Base-by-base conservation (phyloP, 75 land plant genomes). In the Chamaecyparis obtusa region DNA sequence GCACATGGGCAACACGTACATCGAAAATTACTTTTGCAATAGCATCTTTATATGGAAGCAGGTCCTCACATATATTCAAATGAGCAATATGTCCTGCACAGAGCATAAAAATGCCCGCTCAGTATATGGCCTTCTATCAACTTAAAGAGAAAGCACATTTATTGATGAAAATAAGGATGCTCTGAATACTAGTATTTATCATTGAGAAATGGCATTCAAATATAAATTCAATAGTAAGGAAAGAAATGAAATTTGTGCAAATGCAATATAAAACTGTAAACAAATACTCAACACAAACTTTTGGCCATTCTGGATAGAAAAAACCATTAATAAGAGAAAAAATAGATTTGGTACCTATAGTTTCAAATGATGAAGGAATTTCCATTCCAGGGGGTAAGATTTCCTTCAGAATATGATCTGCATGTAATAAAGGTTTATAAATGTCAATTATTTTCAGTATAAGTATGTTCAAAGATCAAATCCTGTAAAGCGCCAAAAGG, bases 21-120 rank as follows among this genome's bases (percentile, higher is more conserved):
- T 98, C 99, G 90, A 92, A 94, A 35, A 98, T 94, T 88, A 98
- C 99, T 81, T 89, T 92, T 43, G 96, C 98, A 89, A 98, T 96
- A 46, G 91, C 87, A 88, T 95, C 88, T 87, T 95, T 96, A 88
- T 91, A 96, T 1, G 93, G 94, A 71, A 96, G 95, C 37, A 95
- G 86, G 11, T 96, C 95, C 44, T 90, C 97, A 14, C 90, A 87
- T 55, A 98, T 90, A 87, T 98, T 98, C 64, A 98, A 92, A 89
- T 98, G 99, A 41, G 99, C 99, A 90, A 98, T 92, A 87, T 98
- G 98, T 51, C 99, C 99, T 96, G 99, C 87, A 93, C 9, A 48
- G 60, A 80, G 43, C 17, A 14, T 4, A 37, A 87, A 54, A 60
- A 13, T 16, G 75, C 2, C 49, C 27, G 35, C 79, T 35, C 46